Evolutionary conservation across 2,329 filamentous ascomycete genomes (phyloP), one percentile per base, ranked within the genome.

Genomic region (Xylariales sp.): DNA sequence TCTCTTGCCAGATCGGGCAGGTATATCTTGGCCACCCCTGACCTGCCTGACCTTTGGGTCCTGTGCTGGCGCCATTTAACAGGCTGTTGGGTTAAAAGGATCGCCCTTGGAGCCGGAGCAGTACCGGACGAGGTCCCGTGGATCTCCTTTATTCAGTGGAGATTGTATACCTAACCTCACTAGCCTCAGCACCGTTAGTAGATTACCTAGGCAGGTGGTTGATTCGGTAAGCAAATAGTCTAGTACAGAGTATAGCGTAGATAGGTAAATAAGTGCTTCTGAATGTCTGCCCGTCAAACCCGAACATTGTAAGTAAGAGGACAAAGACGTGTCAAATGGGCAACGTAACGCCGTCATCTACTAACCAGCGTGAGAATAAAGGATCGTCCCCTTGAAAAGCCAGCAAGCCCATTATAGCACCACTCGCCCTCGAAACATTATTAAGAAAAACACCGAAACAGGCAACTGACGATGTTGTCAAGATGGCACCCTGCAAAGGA

Each of bases 1-100:
- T 56, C 23, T 5, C 50, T 34, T 57, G 28, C 57, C 52, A 12
- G 28, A 61, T 65, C 8, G 32, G 62, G 62, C 49, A 59, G 56
- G 62, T 64, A 58, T 61, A 12, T 46, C 9, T 61, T 39, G 12
- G n/a, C 36, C 8, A 10, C 36, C 36, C 6, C 12, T 39, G 8
- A 39, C 23, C 23, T 23, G 23, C 23, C 23, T 23, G 23, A 23
- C 23, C n/a, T 12, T 41, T 9, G n/a, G 7, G 9, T 23, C 10
- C 23, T 23, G 16, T n/a, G 18, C 34, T 61, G 48, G 36, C 46
- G 58, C 48, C 48, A 61, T 16, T 36, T 3, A 52, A 39, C 3
- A 36, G 23, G 34, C 36, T 28, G 54, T 5, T 45, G 39, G 2
- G 39, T 10, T 14, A 41, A 41, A 41, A 41, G 12, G 39, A 41